Base-by-base conservation (phyloP, 2,329 filamentous ascomycete species). In the Xylaria digitata region DNA sequence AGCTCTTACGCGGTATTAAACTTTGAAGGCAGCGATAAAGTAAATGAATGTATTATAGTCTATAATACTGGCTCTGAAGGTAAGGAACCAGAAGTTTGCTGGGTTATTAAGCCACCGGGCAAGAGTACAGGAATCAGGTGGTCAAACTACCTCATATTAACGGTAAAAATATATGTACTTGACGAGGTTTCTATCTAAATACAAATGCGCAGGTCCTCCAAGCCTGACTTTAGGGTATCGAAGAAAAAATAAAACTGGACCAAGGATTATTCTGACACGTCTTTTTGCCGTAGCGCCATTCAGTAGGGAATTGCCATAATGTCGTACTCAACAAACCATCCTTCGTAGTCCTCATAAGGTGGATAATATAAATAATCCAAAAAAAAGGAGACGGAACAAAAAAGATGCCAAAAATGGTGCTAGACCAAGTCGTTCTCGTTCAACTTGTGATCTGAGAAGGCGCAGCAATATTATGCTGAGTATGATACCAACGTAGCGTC, bases 211-310 rank as follows among this genome's bases (percentile, higher is more conserved):
- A 48, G 34, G 48, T 30, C 58, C 48, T 42, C 60, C 65, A 61
- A 53, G 49, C 58, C 48, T 62, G 59, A 61, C 54, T 34, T 34
- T 37, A 60, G 68, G 68, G 68, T 70, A 70, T 70, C 68, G 65
- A 66, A 68, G 53, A 26, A 26, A 5, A 26, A 66, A 65, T 37
- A 55, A 3, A 59, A 61, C 19, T 40, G 13, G 23, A 45, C 26
- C 46, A 63, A 65, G 17, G 46, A 55, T 26, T 61, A 49, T 61
- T 62, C 52, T 56, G 56, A 59, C 32, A 60, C 50, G 43, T 57
- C 26, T 26, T 61, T 64, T 56, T 43, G 32, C 61, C 61, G 21
- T 34, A 56, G 48, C 40, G 52, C 45, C 57, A 63, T 45, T 45
- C 43, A 52, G 48, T 59, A 65, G 43, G 42, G 42, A 66, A 68